Percentiles rank a stretch among this genome's conserved stretches.
phyloP scores from a whole-genome alignment of 202 grass and related monocot genomes.

The Cymbopogon flexuosus region DNA sequence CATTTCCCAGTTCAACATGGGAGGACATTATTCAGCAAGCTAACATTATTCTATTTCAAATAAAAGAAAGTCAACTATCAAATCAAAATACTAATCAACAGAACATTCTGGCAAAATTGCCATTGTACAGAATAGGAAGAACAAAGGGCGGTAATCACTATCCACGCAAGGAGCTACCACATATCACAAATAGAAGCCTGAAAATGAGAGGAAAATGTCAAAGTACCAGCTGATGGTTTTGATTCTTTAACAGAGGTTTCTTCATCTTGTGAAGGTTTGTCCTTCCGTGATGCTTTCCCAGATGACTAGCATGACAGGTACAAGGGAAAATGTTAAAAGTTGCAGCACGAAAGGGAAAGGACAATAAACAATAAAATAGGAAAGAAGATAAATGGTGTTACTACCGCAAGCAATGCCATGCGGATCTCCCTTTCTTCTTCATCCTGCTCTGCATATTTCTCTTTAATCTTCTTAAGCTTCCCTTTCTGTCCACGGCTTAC shows the following conservation, averaged over 20 bases:
- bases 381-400: neutral
- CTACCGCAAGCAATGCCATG: slow-evolving; percentile 94
- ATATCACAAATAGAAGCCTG: neutral
- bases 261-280: slow-evolving; percentile 54
- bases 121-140: neutral
- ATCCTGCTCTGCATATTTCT: slow-evolving; percentile 93
- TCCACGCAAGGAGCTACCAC: neutral
- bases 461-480: slow-evolving; percentile 99
- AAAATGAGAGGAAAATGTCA: slow-evolving; percentile 21
- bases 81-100: neutral
- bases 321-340: slow-evolving; percentile 4
- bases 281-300: slow-evolving; percentile 72
- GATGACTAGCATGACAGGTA: slow-evolving; percentile 47
- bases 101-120: neutral
- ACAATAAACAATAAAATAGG: slow-evolving; percentile 16
- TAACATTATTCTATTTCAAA: neutral
- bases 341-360: slow-evolving; percentile 8
- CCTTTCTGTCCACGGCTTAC: slow-evolving; percentile 78
- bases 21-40: neutral
- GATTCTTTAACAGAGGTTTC: slow-evolving; percentile 32
- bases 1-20: slow-evolving; percentile 1
- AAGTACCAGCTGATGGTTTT: slow-evolving; percentile 56
- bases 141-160: neutral
- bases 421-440: slow-evolving; percentile 93
- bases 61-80: neutral